These are phyloP conservation scores for Cicer cuneatum DNA, from an alignment of 306 rosid species.

Conservation along the genomic window DNA sequence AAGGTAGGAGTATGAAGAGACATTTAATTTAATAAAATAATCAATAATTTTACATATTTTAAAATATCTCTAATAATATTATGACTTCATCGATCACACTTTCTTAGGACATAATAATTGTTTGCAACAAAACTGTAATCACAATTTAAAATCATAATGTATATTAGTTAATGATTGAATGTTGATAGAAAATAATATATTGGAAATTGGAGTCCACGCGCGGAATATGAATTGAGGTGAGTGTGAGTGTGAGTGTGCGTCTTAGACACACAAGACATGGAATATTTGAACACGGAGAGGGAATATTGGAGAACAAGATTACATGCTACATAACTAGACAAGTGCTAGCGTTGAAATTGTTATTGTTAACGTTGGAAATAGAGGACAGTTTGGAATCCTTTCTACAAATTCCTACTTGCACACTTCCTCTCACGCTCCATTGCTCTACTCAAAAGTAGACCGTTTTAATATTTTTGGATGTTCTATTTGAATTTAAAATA, in stretches of 20 bases:
- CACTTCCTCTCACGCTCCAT: slow-evolving; percentile 3
- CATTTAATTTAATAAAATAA: too few species aligned
- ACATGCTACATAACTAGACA: slow-evolving; percentile 55
- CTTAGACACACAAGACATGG: slow-evolving; percentile 55
- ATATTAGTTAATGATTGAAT: too few species aligned
- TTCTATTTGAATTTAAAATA: too few species aligned
- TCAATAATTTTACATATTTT: too few species aligned
- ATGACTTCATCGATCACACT: too few species aligned
- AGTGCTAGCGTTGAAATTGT: slow-evolving; percentile 58
- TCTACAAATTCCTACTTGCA: slow-evolving; percentile 43
- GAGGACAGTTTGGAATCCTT: neutral
- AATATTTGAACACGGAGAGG: slow-evolving; percentile 87
- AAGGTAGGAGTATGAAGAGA: too few species aligned
- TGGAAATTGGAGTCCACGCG: slow-evolving; percentile 48
- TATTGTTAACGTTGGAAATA: slow-evolving; percentile 47
- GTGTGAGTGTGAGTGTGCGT: slow-evolving; percentile 29
- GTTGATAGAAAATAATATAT: neutral
- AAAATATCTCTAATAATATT: too few species aligned
- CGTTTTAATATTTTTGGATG: too few species aligned
- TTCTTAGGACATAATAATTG: too few species aligned
- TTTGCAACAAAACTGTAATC: too few species aligned
- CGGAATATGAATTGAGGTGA: slow-evolving; percentile 16
- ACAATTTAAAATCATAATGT: too few species aligned
- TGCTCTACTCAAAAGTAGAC: too few species aligned
- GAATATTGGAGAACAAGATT: slow-evolving; percentile 75